Conservation (phyloP, 805 yeast genomes). For the Ogataea paraovalis region DNA sequence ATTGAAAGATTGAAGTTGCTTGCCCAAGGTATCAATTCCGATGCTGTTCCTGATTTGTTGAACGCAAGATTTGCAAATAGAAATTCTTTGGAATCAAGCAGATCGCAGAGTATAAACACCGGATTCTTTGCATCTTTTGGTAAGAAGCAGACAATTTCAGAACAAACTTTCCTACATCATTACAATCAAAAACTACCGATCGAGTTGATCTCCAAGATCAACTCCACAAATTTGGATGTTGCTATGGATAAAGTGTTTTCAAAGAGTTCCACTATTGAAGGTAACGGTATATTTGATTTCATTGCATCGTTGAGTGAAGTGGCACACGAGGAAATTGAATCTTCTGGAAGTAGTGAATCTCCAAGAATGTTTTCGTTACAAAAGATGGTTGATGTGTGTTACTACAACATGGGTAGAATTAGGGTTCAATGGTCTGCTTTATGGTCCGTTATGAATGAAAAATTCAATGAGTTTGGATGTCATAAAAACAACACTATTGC, state of each 20-base stretch:
- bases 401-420: constrained; percentile 95
- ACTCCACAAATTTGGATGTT: constrained; percentile 67
- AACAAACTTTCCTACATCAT: constrained; percentile 65
- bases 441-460: constrained; percentile 91
- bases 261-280: constrained; percentile 72
- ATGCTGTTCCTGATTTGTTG: constrained; percentile 78
- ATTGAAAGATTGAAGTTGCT: constrained; percentile 85
- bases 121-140: constrained; percentile 55
- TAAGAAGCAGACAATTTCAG: constrained; percentile 50
- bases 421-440: constrained; percentile 94
- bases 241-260: constrained; percentile 85
- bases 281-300: constrained; percentile 81
- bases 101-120: constrained; percentile 32
- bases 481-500: constrained; percentile 72
- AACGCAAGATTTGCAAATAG: constrained; percentile 65
- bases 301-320: constrained; percentile 84
- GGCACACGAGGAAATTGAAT: constrained; percentile 84
- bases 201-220: constrained; percentile 52
- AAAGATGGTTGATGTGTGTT: constrained; percentile 95
- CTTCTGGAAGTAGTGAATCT: constrained; percentile 73
- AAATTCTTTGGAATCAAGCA: constrained; percentile 49
- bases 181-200: constrained; percentile 65
- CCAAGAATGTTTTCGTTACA: constrained; percentile 93
- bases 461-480: constrained; percentile 82
- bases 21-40: constrained; percentile 82